These are phyloP conservation scores for Draba incana DNA, from an alignment of 345 rosid species.

Conservation along the genomic window DNA sequence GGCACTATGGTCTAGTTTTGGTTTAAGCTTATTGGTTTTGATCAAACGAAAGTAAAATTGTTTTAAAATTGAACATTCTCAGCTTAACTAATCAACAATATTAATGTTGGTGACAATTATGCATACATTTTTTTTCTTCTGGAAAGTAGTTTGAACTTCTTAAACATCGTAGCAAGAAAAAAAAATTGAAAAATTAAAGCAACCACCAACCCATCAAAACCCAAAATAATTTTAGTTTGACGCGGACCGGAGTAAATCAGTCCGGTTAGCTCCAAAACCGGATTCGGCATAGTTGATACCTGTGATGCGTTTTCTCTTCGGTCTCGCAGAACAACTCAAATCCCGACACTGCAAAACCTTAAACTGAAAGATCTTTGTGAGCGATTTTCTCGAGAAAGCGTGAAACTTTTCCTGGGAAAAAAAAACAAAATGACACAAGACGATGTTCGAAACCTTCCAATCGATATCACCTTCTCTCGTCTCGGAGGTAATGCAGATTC, in stretches of 20 bases:
- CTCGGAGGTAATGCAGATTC: constrained; percentile 66
- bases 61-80: background rate
- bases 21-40: constrained; percentile 9
- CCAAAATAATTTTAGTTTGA: background rate
- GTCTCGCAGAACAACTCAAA: background rate
- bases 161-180: background rate
- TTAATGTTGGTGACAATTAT: background rate
- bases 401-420: background rate
- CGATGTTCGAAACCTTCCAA: constrained; percentile 86
- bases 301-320: constrained; percentile 10
- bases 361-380: constrained; percentile 1
- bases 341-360: constrained; percentile 19
- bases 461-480: constrained; percentile 91
- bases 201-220: background rate
- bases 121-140: background rate
- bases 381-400: constrained; percentile 13
- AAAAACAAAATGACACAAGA: constrained; percentile 52
- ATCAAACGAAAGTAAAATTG: background rate
- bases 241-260: constrained; percentile 32
- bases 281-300: background rate
- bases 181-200: background rate
- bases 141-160: background rate
- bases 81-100: background rate
- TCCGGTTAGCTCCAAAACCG: constrained; percentile 10
- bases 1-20: constrained; percentile 4